Percentiles rank a stretch among this genome's conserved stretches.
phyloP scores from a whole-genome alignment of 2,329 filamentous ascomycete genomes.

The Ophiostoma ips region DNA sequence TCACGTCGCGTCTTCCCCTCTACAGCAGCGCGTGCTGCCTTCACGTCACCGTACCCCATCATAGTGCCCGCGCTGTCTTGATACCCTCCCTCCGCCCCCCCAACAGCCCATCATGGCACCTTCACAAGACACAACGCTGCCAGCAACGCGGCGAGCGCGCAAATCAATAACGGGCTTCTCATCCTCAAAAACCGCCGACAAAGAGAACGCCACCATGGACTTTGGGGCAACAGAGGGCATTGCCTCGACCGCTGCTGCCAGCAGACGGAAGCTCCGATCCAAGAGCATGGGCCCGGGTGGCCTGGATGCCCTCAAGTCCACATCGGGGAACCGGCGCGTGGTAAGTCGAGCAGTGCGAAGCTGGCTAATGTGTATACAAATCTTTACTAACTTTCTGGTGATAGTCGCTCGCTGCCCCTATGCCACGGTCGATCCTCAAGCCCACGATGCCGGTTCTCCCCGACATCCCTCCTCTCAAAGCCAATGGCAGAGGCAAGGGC shows the following conservation, averaged over 20 bases:
- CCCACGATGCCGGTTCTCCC: slow-evolving; percentile 54
- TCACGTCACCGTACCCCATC: neutral
- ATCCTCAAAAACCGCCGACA: slow-evolving; percentile 44
- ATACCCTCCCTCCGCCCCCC: neutral
- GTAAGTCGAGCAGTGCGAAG: slow-evolving; percentile 31
- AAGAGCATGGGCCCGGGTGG: slow-evolving; percentile 94
- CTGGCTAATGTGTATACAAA: slow-evolving; percentile 18
- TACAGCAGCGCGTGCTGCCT: neutral
- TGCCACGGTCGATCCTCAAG: slow-evolving; percentile 63
- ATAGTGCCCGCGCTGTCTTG: neutral
- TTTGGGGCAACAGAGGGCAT: slow-evolving; percentile 25
- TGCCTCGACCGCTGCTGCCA: slow-evolving; percentile 32
- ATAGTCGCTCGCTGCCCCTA: slow-evolving; percentile 41
- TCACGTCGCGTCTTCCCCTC: neutral
- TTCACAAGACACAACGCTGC: slow-evolving; percentile 34
- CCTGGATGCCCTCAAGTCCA: slow-evolving; percentile 64
- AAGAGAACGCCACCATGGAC: slow-evolving; percentile 66
- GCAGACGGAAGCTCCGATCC: slow-evolving; percentile 63
- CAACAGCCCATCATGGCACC: slow-evolving; percentile 23
- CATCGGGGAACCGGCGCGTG: slow-evolving; percentile 64
- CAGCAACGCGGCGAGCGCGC: slow-evolving; percentile 44
- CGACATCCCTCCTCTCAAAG: slow-evolving; percentile 54
- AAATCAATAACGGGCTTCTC: slow-evolving; percentile 56
- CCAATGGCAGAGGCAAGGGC: slow-evolving; percentile 27
- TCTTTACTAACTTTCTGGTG: neutral